Evolutionary conservation across 1,284 basidiomycete genomes (phyloP).

Genomic region (Rhodotorula glutinis): DNA sequence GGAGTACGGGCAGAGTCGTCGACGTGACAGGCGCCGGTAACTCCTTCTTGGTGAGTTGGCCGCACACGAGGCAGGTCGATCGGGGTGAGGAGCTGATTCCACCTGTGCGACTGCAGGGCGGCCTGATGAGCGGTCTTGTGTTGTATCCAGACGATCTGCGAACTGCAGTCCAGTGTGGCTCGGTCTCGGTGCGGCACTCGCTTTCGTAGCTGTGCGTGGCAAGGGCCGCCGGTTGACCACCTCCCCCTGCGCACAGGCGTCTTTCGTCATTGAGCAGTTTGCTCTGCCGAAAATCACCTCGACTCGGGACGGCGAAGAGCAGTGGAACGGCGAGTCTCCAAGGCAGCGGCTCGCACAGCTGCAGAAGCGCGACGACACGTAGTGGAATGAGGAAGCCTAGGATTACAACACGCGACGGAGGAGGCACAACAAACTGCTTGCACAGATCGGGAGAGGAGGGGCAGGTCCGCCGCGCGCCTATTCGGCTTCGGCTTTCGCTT

Average conservation of each 20-base stretch:
- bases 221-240: too few species aligned
- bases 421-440: not conserved
- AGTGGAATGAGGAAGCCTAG: not conserved
- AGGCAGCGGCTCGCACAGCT: conserved; percentile 28
- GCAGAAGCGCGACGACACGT: conserved; percentile 1
- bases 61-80: not conserved
- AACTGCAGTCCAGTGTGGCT: conserved; percentile 14
- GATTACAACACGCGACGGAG: conserved; percentile 16
- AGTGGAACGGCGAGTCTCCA: conserved; percentile 36
- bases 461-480: too few species aligned
- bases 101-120: conserved; percentile 50
- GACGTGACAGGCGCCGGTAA: conserved; percentile 90
- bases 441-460: not conserved
- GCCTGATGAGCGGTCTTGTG: conserved; percentile 41
- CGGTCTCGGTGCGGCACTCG: conserved; percentile 6
- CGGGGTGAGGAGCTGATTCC: not conserved
- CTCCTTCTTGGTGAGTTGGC: conserved; percentile 70
- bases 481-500: not conserved
- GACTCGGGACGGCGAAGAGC: conserved; percentile 14
- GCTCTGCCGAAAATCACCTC: conserved; percentile 26
- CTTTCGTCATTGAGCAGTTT: conserved; percentile 75
- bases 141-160: conserved; percentile 22
- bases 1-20: conserved; percentile 58
- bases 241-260: conserved; percentile 49
- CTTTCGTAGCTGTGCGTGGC: not conserved